These are phyloP conservation scores for Isabelozyma heimii DNA, from an alignment of 805 yeast species.

Conservation along the genomic window DNA sequence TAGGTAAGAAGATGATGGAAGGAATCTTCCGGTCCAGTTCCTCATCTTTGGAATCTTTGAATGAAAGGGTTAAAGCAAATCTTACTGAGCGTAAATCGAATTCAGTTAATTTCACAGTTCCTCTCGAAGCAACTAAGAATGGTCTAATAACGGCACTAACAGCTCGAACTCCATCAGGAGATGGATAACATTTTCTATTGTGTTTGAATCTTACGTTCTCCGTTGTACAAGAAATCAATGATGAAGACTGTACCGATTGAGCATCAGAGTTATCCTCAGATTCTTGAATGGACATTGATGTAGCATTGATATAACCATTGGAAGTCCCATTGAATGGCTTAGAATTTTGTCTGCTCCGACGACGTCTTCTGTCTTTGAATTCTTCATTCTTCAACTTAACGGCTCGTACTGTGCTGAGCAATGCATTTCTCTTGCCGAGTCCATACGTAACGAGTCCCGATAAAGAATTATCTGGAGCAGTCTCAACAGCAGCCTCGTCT, in stretches of 20 bases:
- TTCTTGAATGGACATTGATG: background rate
- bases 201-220: slow-evolving; percentile 23
- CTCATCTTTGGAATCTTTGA: slow-evolving; percentile 9
- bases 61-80: slow-evolving; percentile 48
- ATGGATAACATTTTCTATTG: slow-evolving; percentile 33
- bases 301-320: background rate
- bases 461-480: background rate
- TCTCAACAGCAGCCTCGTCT: slow-evolving; percentile 4
- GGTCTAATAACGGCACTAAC: slow-evolving; percentile 77
- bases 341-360: background rate
- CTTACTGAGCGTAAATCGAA: slow-evolving; percentile 53
- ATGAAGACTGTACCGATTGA: slow-evolving; percentile 16
- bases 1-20: slow-evolving; percentile 68
- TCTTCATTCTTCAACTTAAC: background rate
- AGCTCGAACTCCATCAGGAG: slow-evolving; percentile 70
- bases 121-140: slow-evolving; percentile 62
- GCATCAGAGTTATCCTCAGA: slow-evolving; percentile 12
- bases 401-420: background rate
- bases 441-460: slow-evolving; percentile 1
- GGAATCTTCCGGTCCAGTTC: slow-evolving; percentile 24
- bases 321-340: background rate
- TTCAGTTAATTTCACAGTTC: slow-evolving; percentile 50
- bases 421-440: background rate
- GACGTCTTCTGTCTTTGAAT: background rate
- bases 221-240: slow-evolving; percentile 19